Evolutionary conservation across 2,329 filamentous ascomycete genomes (phyloP), one percentile per base, ranked within the genome.

Genomic region (Fusarium buxicola): DNA sequence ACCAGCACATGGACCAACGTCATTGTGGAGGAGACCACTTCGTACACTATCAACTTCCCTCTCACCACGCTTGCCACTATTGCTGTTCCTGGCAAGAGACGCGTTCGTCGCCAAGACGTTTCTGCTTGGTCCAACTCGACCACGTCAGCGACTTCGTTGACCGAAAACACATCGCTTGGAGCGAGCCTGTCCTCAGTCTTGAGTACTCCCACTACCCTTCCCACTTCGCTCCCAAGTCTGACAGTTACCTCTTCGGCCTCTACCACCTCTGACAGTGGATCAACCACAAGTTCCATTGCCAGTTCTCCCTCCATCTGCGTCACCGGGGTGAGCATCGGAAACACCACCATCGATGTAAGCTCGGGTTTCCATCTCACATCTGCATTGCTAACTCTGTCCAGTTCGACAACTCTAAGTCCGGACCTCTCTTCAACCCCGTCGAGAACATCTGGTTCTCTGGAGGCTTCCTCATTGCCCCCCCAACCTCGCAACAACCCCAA

Each of bases 381-480:
- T 10, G 9, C 44, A 45, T 7, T 25, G 27, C 63, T 74, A 58
- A 71, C 57, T 15, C 12, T 10, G 2, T 32, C 16, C 45, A 80
- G 78, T 80, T 80, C 54, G 77, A 80, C 49, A 66, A 71, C 13
- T 55, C 72, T 6, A 70, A 69, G n/a, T 55, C 72, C 8, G 77
- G 77, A 0, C 77, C 77, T 9, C 67, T 80, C 3, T 76, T 78
- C 66, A 79, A 79, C 18, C 78, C 78, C 1, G 69, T 72, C 15
- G 71, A 75, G 7, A 74, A 77, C 41, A 70, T 79, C 25, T 80
- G 77, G 77, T 80, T 80, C 52, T 79, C 78, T 24, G 71, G 77
- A 55, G 78, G 78, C 3, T 80, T 80, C 52, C 65, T 78, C 7
- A 69, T 79, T 41, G 73, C 73, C 2, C 76, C 78, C 3, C 74